Evolutionary conservation across 176 grass and related monocot genomes (phyloP), one percentile per base, ranked within the genome.

Genomic region (Carex kokanica): DNA sequence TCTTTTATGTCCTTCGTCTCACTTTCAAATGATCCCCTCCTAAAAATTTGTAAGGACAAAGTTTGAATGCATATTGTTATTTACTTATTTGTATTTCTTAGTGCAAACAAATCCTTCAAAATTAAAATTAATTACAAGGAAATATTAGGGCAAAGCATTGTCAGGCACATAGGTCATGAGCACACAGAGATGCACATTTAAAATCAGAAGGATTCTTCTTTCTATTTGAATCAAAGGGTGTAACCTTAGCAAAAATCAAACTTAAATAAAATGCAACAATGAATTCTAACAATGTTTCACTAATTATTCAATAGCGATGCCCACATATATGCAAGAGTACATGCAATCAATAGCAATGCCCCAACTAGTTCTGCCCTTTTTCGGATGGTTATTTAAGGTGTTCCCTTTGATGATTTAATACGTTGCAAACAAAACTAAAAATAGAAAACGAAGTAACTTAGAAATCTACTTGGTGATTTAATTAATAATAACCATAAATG

Each of bases 1-100:
- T 91, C 93, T 60, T 67, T 60, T 45, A 99, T 89, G 29, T 93
- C 83, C 83, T 86, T 93, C 31, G 12, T 95, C 58, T 93, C 84
- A 56, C 89, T 84, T 87, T 90, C 86, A 16, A 93, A 95, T 16
- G 91, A 83, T 70, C 88, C 87, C 84, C 79, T 86, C 86, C 90
- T 98, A 84, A 34, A 80, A 78, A 29, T 32, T 77, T 55, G 6
- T 6, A 17, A 55, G 24, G 23, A 12, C 73, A 77, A 73, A 67
- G 66, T 20, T 70, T 70, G 7, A 70, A n/a, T 9, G 31, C 14
- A 49, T 49, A 49, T 49, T 21, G 69, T 49, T 73, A 73, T 23
- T 47, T 67, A 17, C 15, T 67, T 34, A 6, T 40, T 40, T 38
- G 3, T 12, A 17, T 72, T 72, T 7, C 38, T 21, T 72, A 21